Base-by-base conservation (phyloP, 2,329 filamentous ascomycete species). In the Pseudogymnoascus sp. region DNA sequence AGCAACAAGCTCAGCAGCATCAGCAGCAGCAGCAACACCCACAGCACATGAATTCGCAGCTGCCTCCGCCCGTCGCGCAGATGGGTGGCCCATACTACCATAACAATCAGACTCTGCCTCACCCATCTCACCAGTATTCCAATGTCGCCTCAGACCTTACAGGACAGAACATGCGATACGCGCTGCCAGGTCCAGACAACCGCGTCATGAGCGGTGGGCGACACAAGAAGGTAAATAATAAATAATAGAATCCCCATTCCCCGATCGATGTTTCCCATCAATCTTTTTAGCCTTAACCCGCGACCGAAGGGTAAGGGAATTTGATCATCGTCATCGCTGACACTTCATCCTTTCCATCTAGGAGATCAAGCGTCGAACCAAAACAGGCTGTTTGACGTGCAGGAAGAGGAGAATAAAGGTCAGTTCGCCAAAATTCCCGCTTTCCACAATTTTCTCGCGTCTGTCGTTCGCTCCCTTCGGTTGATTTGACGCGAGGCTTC, bases 361-460 rank as follows among this genome's bases (percentile, higher is more conserved):
- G 76, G 87, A 90, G 75, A 88, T 90, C 73, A 90, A 90, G 77
- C 80, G 87, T 67, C 80, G 87, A 71, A 90, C 87, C 62, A 89
- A 89, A 76, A 89, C 86, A 1, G 86, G 86, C n/a, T 90, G 87
- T 74, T 72, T 85, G 69, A 85, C 82, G 21, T 85, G 82, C 74
- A 77, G 82, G 70, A 85, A 84, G 73, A 79, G 87, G 69, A 79
- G 87, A 76, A 90, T 90, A 74, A 90, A 90, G 85, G 87, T 89
- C 76, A 74, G 82, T 77, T 62, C 62, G 45, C 37, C 40, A 45
- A 36, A 58, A 58, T 58, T 58, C 29, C 52, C 25, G 61, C 25
- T 66, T 68, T 67, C 37, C 37, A 45, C 40, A 45, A 45, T 62
- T 37, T 61, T 66, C 67, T 62, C 39, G 62, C 42, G 37, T 61